phyloP scores from a whole-genome alignment of 2,329 filamentous ascomycete genomes.

The Sarocladiaceae sp. region DNA sequence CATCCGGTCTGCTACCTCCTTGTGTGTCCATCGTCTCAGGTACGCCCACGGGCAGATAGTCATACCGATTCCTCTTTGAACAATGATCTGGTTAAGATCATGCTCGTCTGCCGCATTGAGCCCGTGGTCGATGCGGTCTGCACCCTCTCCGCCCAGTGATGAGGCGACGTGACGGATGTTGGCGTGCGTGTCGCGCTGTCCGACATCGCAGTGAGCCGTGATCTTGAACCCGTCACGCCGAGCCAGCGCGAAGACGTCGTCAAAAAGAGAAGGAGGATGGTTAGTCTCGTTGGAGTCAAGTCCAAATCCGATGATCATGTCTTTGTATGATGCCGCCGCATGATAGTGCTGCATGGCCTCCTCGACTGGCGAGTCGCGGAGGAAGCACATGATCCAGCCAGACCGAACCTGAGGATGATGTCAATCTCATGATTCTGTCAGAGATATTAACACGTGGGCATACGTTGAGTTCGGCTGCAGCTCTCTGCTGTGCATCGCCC shows the following conservation, averaged over 20 bases:
- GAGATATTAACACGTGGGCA: neutral
- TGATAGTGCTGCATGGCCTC: constrained; percentile 59
- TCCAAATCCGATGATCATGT: constrained; percentile 37
- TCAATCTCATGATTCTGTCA: neutral
- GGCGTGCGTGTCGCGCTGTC: constrained; percentile 37
- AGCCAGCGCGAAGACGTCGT: constrained; percentile 29
- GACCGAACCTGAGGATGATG: constrained; percentile 24
- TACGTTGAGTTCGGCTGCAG: constrained; percentile 54
- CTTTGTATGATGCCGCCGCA: constrained; percentile 27
- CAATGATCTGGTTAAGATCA: constrained; percentile 51
- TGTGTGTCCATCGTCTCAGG: constrained; percentile 14
- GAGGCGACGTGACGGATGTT: constrained; percentile 43
- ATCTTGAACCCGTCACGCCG: constrained; percentile 35
- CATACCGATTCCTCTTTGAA: constrained; percentile 49
- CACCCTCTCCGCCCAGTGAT: constrained; percentile 50
- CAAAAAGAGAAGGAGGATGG: constrained; percentile 37
- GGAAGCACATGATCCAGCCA: constrained; percentile 62
- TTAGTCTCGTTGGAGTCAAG: constrained; percentile 40
- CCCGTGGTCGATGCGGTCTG: constrained; percentile 67
- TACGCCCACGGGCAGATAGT: constrained; percentile 55
- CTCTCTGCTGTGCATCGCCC: constrained; percentile 48
- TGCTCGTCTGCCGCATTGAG: constrained; percentile 56
- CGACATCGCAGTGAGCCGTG: constrained; percentile 46
- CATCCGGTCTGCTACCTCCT: constrained; percentile 42
- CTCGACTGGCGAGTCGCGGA: constrained; percentile 63